phyloP scores from a whole-genome alignment of 2,329 filamentous ascomycete genomes.

The Neofusicoccum ribis region DNA sequence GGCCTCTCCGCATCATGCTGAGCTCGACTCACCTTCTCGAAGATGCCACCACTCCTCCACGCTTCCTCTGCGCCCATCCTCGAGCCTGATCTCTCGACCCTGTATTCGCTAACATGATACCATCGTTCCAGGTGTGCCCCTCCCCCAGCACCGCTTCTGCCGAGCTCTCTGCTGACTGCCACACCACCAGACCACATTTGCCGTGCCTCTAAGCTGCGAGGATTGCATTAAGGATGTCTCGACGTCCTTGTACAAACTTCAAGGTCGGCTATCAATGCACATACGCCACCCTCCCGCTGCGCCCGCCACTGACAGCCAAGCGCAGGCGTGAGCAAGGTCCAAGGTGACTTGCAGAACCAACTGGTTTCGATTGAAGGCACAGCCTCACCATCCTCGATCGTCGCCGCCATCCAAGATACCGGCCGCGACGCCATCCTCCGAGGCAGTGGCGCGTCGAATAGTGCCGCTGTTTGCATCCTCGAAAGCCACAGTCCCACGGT shows the following conservation, averaged over 20 bases:
- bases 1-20: slow-evolving; percentile 15
- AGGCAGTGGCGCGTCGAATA: slow-evolving; percentile 81
- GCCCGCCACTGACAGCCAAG: neutral
- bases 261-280: slow-evolving; percentile 48
- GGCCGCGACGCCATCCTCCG: slow-evolving; percentile 93
- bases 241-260: slow-evolving; percentile 71
- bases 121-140: slow-evolving; percentile 30
- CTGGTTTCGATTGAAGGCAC: slow-evolving; percentile 84
- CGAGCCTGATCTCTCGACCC: neutral
- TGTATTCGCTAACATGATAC: slow-evolving; percentile 19
- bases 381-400: slow-evolving; percentile 86
- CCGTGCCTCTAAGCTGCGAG: slow-evolving; percentile 90
- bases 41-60: slow-evolving; percentile 1
- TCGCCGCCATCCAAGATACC: slow-evolving; percentile 82
- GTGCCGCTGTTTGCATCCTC: slow-evolving; percentile 91
- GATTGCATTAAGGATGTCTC: slow-evolving; percentile 85
- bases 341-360: slow-evolving; percentile 80
- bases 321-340: slow-evolving; percentile 76
- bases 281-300: slow-evolving; percentile 1
- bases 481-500: slow-evolving; percentile 72
- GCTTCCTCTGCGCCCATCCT: neutral
- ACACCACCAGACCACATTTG: slow-evolving; percentile 75
- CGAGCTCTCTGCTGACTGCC: neutral
- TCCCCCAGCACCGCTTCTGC: neutral
- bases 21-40: slow-evolving; percentile 15